phyloP scores from a whole-genome alignment of 129 eudicot species.

The Helichrysum umbraculigerum region DNA sequence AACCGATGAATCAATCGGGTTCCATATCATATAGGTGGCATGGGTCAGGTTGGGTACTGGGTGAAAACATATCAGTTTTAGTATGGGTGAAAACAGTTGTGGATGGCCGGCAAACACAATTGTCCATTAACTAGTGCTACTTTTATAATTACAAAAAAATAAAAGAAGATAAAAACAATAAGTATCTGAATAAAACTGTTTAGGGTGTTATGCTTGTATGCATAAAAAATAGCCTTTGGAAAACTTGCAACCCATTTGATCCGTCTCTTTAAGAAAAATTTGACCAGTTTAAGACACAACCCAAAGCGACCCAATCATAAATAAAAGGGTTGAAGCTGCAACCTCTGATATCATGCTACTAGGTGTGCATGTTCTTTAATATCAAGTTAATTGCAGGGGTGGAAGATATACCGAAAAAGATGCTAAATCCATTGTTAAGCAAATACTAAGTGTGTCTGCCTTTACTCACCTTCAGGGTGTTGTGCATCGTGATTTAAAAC shows the following conservation, averaged over 20 bases:
- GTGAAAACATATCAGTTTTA: neutral
- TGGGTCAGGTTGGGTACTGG: neutral
- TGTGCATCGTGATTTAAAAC: constrained; percentile 98
- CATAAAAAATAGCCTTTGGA: neutral
- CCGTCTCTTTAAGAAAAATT: neutral
- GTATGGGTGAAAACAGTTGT: neutral
- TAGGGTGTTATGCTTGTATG: neutral
- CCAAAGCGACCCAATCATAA: neutral
- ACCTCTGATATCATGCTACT: neutral
- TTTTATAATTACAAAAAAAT: neutral
- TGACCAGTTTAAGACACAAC: neutral
- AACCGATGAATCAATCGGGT: neutral
- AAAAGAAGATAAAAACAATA: no score
- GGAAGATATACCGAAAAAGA: constrained; percentile 87
- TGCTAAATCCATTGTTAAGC: constrained; percentile 77
- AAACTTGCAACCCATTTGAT: neutral
- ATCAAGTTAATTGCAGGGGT: constrained; percentile 59
- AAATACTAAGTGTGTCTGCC: constrained; percentile 71
- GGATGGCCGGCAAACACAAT: neutral
- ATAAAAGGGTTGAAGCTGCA: neutral
- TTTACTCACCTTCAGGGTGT: constrained; percentile 97
- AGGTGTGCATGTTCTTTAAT: neutral
- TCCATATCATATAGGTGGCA: constrained; percentile 5
- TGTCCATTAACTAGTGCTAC: neutral
- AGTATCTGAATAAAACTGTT: no score